A percentile compares a stretch with the other conserved stretches of the same genome.
Evolutionary conservation across 345 rosid species (phyloP).

Genomic region (Gossypium ekmanianum): DNA sequence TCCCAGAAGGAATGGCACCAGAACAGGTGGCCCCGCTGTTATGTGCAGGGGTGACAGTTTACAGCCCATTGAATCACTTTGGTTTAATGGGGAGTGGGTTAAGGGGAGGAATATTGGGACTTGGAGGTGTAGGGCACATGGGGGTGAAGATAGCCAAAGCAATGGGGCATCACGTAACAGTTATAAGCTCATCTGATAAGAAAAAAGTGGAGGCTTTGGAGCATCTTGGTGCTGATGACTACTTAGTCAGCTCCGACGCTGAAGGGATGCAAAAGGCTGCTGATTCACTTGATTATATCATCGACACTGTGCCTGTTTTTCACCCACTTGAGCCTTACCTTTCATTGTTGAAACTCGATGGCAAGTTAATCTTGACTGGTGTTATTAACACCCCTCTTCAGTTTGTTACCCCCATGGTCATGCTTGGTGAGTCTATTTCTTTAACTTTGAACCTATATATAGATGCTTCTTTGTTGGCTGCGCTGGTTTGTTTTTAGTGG

Average conservation of each 20-base stretch:
- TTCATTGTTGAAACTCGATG: conserved; percentile 68
- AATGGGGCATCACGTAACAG: conserved; percentile 93
- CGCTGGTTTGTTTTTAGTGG: background rate
- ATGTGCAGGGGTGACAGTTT: conserved; percentile 87
- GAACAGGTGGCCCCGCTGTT: conserved; percentile 89
- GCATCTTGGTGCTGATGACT: conserved; percentile 83
- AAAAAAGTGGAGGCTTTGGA: conserved; percentile 77
- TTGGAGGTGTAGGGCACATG: conserved; percentile 98
- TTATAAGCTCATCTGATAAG: conserved; percentile 90
- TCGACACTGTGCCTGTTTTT: conserved; percentile 81
- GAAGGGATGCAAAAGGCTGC: conserved; percentile 49
- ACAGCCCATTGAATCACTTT: conserved; percentile 81
- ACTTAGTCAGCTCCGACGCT: conserved; percentile 68
- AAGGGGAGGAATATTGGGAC: conserved; percentile 80
- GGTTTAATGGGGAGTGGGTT: conserved; percentile 61
- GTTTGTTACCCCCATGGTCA: conserved; percentile 42
- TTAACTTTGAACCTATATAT: too few species aligned
- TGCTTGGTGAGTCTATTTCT: conserved; percentile 57
- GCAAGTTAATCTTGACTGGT: conserved; percentile 84
- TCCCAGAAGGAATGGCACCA: conserved; percentile 76
- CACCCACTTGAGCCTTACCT: conserved; percentile 86
- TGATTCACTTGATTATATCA: conserved; percentile 77
- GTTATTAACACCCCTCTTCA: conserved; percentile 69
- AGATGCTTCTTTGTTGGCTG: too few species aligned
- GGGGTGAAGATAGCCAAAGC: conserved; percentile 95